phyloP scores from a whole-genome alignment of 805 yeast genomes.

The Groenewaldozyma tartarivorans region DNA sequence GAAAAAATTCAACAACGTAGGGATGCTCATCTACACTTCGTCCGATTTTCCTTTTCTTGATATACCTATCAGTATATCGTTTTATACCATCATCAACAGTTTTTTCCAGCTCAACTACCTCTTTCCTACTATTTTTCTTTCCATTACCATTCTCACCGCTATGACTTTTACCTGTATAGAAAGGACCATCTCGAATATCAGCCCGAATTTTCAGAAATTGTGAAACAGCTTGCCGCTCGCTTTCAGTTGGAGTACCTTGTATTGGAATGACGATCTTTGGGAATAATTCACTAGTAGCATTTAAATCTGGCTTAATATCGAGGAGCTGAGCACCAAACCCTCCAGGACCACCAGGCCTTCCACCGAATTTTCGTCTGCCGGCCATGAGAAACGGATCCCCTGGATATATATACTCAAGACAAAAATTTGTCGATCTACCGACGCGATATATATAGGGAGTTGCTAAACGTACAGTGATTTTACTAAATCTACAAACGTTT shows the following conservation, averaged over 20 bases:
- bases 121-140: slow-evolving; percentile 6
- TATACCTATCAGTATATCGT: slow-evolving; percentile 73
- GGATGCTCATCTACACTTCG: slow-evolving; percentile 73
- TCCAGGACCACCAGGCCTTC: slow-evolving; percentile 8
- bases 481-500: no score
- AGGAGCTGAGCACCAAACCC: slow-evolving; percentile 5
- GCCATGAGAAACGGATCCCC: background rate
- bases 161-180: slow-evolving; percentile 8
- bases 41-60: slow-evolving; percentile 60
- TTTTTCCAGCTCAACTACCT: slow-evolving; percentile 15
- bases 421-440: no score
- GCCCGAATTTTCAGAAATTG: slow-evolving; percentile 17
- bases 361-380: slow-evolving; percentile 4
- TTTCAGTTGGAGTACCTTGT: slow-evolving; percentile 10
- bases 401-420: background rate
- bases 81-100: slow-evolving; percentile 52
- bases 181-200: slow-evolving; percentile 21
- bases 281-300: slow-evolving; percentile 16
- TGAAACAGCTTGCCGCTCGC: slow-evolving; percentile 18
- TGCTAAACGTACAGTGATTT: no score
- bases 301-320: slow-evolving; percentile 13
- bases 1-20: slow-evolving; percentile 57
- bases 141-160: slow-evolving; percentile 14
- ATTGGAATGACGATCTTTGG: slow-evolving; percentile 18
- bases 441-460: no score